A percentile compares a stretch with the other conserved stretches of the same genome.
Conservation (phyloP, 106 monocot species). For the Ottelia alismoides region DNA sequence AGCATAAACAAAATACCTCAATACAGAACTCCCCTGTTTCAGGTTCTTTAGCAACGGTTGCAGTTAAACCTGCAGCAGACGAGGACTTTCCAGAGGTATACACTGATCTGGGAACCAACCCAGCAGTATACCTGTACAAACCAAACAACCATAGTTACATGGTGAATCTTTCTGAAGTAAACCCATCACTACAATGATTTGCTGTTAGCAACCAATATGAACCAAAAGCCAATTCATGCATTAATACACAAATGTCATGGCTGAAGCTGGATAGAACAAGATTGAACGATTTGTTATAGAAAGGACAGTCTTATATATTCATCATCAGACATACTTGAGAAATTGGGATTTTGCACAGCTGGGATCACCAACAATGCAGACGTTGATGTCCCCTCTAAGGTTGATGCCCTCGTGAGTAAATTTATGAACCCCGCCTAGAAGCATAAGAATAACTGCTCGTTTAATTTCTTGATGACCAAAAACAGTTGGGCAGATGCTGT, state of each 20-base stretch:
- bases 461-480: conserved; percentile 99
- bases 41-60: conserved; percentile 96
- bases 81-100: conserved; percentile 99
- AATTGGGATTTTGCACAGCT: conserved; percentile 99
- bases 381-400: conserved; percentile 93
- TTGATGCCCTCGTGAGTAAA: conserved; percentile 96
- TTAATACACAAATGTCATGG: too few relatives aligned
- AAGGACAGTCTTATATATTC: too few relatives aligned
- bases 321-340: conserved; percentile 86
- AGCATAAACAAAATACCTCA: conserved; percentile 83
- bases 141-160: too few relatives aligned
- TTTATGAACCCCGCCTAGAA: conserved; percentile 94
- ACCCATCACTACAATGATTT: too few relatives aligned
- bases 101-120: conserved; percentile 92
- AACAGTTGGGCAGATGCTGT: conserved; percentile 92
- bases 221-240: too few relatives aligned
- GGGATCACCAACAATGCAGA: conserved; percentile 99
- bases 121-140: conserved; percentile 55
- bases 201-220: too few relatives aligned
- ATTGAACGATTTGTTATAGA: too few relatives aligned
- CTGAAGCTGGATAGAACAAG: too few relatives aligned
- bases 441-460: conserved; percentile 85
- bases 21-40: conserved; percentile 99
- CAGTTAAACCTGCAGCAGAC: conserved; percentile 95
- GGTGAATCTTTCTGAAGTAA: too few relatives aligned